A percentile compares a stretch with the other conserved stretches of the same genome.
Conservation (phyloP, 2,329 filamentous ascomycete genomes). For the Aspergillus carbonarius region DNA sequence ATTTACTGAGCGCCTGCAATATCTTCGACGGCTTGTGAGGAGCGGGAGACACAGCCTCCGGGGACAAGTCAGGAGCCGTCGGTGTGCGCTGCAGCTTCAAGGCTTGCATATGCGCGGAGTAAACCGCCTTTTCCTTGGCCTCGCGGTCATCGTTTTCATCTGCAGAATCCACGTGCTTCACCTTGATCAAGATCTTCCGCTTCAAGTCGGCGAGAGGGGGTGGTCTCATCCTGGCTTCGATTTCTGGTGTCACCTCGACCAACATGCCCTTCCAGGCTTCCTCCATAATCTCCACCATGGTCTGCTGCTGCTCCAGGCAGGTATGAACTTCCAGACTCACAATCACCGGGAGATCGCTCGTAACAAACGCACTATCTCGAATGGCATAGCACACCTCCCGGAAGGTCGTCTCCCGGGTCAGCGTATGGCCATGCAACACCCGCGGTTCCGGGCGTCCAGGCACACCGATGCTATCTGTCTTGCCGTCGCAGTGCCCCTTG, state of each 20-base stretch:
- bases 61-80: neutral
- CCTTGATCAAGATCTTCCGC: slow-evolving; percentile 80
- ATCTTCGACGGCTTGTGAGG: slow-evolving; percentile 61
- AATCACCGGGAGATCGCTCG: slow-evolving; percentile 77
- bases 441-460: slow-evolving; percentile 64
- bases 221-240: slow-evolving; percentile 54
- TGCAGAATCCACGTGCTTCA: slow-evolving; percentile 62
- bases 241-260: slow-evolving; percentile 63
- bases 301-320: slow-evolving; percentile 75
- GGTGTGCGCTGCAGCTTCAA: slow-evolving; percentile 4
- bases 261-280: slow-evolving; percentile 78
- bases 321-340: slow-evolving; percentile 92
- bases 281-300: slow-evolving; percentile 93
- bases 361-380: slow-evolving; percentile 72
- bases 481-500: neutral
- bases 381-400: slow-evolving; percentile 82
- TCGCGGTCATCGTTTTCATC: slow-evolving; percentile 24
- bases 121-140: slow-evolving; percentile 3
- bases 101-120: neutral
- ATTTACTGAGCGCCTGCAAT: slow-evolving; percentile 66
- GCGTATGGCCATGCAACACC: slow-evolving; percentile 82
- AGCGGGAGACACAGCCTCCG: slow-evolving; percentile 24
- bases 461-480: neutral
- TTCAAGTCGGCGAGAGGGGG: slow-evolving; percentile 70
- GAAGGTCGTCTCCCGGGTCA: slow-evolving; percentile 84